A percentile compares a stretch with the other conserved stretches of the same genome.
These are phyloP conservation scores for Serendipita sp. DNA, from an alignment of 768 basidiomycete genomes.

Conservation along the genomic window DNA sequence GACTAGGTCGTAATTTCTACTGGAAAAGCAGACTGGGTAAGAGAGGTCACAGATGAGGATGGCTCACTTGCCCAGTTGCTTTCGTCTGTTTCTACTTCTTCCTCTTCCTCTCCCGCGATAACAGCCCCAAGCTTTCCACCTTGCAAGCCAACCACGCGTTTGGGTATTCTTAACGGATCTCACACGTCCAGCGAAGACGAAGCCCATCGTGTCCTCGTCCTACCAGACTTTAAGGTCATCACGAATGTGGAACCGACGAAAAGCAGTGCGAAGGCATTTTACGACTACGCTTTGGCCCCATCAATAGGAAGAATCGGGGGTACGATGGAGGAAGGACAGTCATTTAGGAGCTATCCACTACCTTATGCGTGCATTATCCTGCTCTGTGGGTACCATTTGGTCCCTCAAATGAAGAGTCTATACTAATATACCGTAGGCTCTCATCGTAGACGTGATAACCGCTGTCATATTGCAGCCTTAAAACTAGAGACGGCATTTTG, in stretches of 20 bases:
- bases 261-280: slow-evolving; percentile 55
- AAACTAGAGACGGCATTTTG: slow-evolving; percentile 63
- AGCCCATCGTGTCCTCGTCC: slow-evolving; percentile 65
- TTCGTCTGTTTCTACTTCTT: slow-evolving; percentile 13
- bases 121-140: slow-evolving; percentile 15
- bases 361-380: slow-evolving; percentile 85
- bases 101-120: slow-evolving; percentile 19
- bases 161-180: slow-evolving; percentile 73
- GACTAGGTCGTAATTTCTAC: slow-evolving; percentile 73
- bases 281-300: slow-evolving; percentile 47
- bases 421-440: slow-evolving; percentile 40
- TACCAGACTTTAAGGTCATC: slow-evolving; percentile 84
- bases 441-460: slow-evolving; percentile 83
- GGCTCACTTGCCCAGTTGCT: slow-evolving; percentile 47
- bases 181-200: slow-evolving; percentile 48
- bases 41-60: slow-evolving; percentile 55
- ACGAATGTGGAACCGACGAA: slow-evolving; percentile 47
- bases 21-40: slow-evolving; percentile 77
- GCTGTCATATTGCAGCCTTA: slow-evolving; percentile 76
- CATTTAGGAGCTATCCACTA: slow-evolving; percentile 50
- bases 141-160: slow-evolving; percentile 23
- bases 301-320: slow-evolving; percentile 22
- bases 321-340: slow-evolving; percentile 25
- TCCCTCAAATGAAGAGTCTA: not conserved
- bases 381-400: slow-evolving; percentile 45